These are phyloP conservation scores for Hymenoscyphus albidus DNA, from an alignment of 2,329 filamentous ascomycete genomes.

Conservation along the genomic window DNA sequence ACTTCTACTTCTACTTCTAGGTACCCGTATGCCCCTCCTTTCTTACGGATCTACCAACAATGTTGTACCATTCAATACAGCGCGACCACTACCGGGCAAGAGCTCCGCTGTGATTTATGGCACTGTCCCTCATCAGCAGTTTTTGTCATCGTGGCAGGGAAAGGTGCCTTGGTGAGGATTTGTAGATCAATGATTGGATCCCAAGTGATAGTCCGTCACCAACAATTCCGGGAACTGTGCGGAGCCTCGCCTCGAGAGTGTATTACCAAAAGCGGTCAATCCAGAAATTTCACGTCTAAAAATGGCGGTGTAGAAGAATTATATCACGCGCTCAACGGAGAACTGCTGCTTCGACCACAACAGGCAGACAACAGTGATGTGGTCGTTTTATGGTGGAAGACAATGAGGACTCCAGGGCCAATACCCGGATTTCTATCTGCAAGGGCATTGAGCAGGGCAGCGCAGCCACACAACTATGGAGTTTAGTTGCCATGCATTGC, in stretches of 20 bases:
- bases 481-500: background rate
- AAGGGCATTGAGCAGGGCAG: background rate
- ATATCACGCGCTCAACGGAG: background rate
- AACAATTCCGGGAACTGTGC: background rate
- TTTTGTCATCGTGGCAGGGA: background rate
- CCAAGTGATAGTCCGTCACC: background rate
- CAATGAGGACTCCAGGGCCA: background rate
- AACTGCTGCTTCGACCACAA: slow-evolving; percentile 1
- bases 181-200: background rate
- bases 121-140: background rate
- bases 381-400: background rate
- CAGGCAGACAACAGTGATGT: background rate
- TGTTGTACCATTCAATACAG: background rate
- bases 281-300: background rate
- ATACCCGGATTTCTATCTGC: background rate
- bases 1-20: background rate
- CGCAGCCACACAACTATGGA: background rate
- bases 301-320: background rate
- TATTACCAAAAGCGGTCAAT: slow-evolving; percentile 1
- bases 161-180: background rate
- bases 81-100: background rate
- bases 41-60: background rate
- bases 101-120: background rate
- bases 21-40: background rate
- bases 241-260: background rate